Evolutionary conservation across 768 basidiomycete species (phyloP).

Genomic region (Mycena rebaudengoi): DNA sequence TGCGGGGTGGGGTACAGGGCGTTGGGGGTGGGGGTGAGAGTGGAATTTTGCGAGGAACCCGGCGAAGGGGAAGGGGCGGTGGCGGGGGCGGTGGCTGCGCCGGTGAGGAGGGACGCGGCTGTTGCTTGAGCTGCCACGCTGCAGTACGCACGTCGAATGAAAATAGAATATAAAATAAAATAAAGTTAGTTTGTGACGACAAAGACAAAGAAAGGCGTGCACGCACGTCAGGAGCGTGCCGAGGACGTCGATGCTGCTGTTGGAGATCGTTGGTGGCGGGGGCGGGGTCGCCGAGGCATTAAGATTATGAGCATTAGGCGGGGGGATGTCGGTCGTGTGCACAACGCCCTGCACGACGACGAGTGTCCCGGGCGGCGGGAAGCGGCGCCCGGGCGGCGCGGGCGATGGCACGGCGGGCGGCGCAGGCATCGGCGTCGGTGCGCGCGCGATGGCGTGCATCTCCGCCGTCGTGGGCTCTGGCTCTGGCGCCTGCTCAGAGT

Average conservation of each 20-base stretch:
- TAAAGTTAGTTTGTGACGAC: slow-evolving; percentile 4
- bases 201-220: not conserved
- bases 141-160: not conserved
- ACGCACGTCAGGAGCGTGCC: slow-evolving; percentile 83
- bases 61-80: slow-evolving; percentile 28
- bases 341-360: slow-evolving; percentile 88
- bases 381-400: slow-evolving; percentile 32
- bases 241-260: slow-evolving; percentile 82
- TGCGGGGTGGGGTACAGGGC: not conserved
- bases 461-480: too few relatives aligned
- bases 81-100: slow-evolving; percentile 22
- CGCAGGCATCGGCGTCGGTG: not conserved
- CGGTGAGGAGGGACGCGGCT: slow-evolving; percentile 83
- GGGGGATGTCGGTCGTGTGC: slow-evolving; percentile 74
- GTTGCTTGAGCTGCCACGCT: slow-evolving; percentile 94
- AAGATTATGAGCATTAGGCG: slow-evolving; percentile 12
- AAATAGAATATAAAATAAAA: slow-evolving; percentile 3
- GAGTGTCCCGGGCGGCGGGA: slow-evolving; percentile 79
- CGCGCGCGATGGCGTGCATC: too few relatives aligned
- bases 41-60: slow-evolving; percentile 1
- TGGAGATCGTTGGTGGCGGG: slow-evolving; percentile 58
- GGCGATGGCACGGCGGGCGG: not conserved
- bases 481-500: too few relatives aligned
- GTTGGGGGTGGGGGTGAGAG: not conserved
- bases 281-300: slow-evolving; percentile 1